A percentile compares a stretch with the other conserved stretches of the same genome.
These are phyloP conservation scores for Gremmenia infestans DNA, from an alignment of 2,329 filamentous ascomycete genomes.

Conservation along the genomic window DNA sequence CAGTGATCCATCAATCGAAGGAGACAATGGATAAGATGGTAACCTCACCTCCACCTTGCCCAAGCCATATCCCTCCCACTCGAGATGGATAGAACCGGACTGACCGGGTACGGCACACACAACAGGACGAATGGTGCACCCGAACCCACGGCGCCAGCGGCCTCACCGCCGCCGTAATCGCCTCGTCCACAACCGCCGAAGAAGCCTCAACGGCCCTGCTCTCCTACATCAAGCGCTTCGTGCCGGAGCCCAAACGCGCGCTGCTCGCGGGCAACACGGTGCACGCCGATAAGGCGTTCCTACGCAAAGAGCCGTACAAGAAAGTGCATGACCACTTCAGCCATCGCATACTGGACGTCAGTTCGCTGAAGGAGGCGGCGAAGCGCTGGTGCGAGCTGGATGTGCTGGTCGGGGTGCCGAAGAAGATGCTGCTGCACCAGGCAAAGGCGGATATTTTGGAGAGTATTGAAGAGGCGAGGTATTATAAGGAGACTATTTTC, in stretches of 20 bases:
- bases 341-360: slow-evolving; percentile 89
- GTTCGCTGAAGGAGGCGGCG: slow-evolving; percentile 84
- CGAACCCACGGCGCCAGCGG: slow-evolving; percentile 75
- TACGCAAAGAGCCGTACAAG: slow-evolving; percentile 69
- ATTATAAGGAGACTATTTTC: slow-evolving; percentile 72
- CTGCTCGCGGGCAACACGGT: slow-evolving; percentile 90
- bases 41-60: background rate
- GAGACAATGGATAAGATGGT: slow-evolving; percentile 68
- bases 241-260: slow-evolving; percentile 62
- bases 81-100: background rate
- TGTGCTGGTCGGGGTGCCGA: slow-evolving; percentile 57
- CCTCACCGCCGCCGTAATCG: slow-evolving; percentile 69
- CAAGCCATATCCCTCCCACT: slow-evolving; percentile 5
- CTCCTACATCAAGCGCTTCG: slow-evolving; percentile 67
- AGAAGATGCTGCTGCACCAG: slow-evolving; percentile 73
- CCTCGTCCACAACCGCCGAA: slow-evolving; percentile 66
- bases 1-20: slow-evolving; percentile 68
- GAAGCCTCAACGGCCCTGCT: slow-evolving; percentile 66
- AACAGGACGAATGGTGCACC: slow-evolving; percentile 78
- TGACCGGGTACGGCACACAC: background rate
- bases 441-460: slow-evolving; percentile 88
- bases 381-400: slow-evolving; percentile 70
- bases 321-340: slow-evolving; percentile 72
- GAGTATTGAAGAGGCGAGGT: slow-evolving; percentile 87
- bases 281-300: slow-evolving; percentile 81